These are phyloP conservation scores for Mortierella sp. DNA, from an alignment of 371 early-diverging fungal species.

Conservation along the genomic window DNA sequence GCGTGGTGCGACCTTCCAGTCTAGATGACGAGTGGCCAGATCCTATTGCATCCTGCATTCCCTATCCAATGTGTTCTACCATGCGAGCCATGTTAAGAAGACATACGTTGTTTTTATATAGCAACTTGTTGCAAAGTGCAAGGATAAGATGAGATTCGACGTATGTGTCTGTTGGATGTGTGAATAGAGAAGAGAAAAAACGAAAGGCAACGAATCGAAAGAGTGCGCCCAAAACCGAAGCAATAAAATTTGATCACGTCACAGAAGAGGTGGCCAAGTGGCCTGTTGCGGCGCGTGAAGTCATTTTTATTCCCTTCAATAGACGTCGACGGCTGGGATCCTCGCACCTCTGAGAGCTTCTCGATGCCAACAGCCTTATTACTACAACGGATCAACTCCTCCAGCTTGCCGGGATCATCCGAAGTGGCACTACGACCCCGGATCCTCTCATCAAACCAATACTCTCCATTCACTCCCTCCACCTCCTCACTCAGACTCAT, in stretches of 20 bases:
- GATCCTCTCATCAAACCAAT: constrained; percentile 52
- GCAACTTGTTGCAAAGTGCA: background rate
- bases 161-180: background rate
- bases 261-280: background rate
- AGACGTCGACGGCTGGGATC: no score
- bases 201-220: background rate
- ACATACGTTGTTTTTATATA: background rate
- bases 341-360: background rate
- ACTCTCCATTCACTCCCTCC: constrained; percentile 40
- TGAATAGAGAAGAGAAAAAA: background rate
- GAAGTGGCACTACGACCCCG: constrained; percentile 35
- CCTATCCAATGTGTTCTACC: background rate
- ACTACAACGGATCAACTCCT: constrained; percentile 31
- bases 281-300: constrained; percentile 3
- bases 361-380: constrained; percentile 1
- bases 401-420: constrained; percentile 18
- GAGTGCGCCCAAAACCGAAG: background rate
- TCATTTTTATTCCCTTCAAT: background rate
- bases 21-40: background rate
- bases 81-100: background rate
- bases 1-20: background rate
- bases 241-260: background rate
- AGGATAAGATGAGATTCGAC: background rate
- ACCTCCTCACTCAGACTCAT: constrained; percentile 51
- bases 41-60: background rate